Evolutionary conservation across 805 yeast species (phyloP).

Genomic region (Schwanniomyces sp.): DNA sequence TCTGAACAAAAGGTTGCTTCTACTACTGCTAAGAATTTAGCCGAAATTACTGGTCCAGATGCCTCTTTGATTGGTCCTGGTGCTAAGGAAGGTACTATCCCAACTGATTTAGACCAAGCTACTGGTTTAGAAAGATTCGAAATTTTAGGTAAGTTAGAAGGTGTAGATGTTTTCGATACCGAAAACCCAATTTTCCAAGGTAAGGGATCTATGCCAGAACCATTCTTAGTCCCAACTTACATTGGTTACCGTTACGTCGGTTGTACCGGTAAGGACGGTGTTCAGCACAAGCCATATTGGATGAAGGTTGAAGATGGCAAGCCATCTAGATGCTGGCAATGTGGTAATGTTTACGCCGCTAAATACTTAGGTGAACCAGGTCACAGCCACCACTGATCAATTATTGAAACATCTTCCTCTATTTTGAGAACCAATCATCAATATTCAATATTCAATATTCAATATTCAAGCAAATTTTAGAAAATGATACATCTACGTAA

Average conservation of each 20-base stretch:
- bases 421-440: background rate
- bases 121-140: constrained; percentile 98
- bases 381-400: constrained; percentile 50
- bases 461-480: background rate
- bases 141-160: constrained; percentile 89
- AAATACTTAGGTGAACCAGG: constrained; percentile 83
- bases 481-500: background rate
- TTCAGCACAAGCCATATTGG: constrained; percentile 90
- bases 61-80: constrained; percentile 86
- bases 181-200: constrained; percentile 87
- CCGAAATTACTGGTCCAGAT: constrained; percentile 75
- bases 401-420: background rate
- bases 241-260: constrained; percentile 95
- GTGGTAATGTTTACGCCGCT: constrained; percentile 91
- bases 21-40: constrained; percentile 65
- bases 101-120: constrained; percentile 93
- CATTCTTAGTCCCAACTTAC: constrained; percentile 85
- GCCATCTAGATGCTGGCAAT: constrained; percentile 97
- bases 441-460: background rate
- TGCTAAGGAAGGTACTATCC: constrained; percentile 81
- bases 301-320: constrained; percentile 79
- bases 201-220: constrained; percentile 87
- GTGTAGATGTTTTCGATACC: constrained; percentile 90
- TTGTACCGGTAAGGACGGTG: constrained; percentile 89
- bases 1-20: constrained; percentile 30